phyloP scores from a whole-genome alignment of 352 stramenopile genomes.

The Phytophthora foliorum region DNA sequence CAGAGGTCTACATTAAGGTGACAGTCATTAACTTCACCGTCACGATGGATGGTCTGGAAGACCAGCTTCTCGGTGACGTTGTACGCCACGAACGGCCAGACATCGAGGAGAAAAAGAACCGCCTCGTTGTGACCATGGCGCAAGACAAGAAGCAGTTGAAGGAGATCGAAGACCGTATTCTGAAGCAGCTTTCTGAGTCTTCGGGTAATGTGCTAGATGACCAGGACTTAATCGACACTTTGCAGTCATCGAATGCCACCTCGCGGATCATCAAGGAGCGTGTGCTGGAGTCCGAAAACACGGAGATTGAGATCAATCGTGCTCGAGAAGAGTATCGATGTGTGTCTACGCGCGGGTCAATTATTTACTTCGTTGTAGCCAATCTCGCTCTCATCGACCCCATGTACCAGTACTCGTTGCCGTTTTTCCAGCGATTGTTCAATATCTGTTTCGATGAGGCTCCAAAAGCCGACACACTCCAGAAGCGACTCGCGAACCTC shows the following conservation, averaged over 20 bases:
- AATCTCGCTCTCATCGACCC: slow-evolving; percentile 93
- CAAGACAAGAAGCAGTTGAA: slow-evolving; percentile 94
- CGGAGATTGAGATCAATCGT: slow-evolving; percentile 92
- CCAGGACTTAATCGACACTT: slow-evolving; percentile 89
- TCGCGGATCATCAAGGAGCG: slow-evolving; percentile 91
- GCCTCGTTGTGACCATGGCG: slow-evolving; percentile 94
- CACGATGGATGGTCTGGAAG: slow-evolving; percentile 94
- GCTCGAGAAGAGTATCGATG: slow-evolving; percentile 92
- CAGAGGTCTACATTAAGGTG: slow-evolving; percentile 97
- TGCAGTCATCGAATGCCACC: slow-evolving; percentile 89
- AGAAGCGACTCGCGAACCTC: slow-evolving; percentile 79
- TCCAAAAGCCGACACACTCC: slow-evolving; percentile 61
- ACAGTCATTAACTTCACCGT: slow-evolving; percentile 98
- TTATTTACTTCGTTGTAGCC: slow-evolving; percentile 97
- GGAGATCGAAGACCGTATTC: slow-evolving; percentile 94
- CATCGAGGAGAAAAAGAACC: slow-evolving; percentile 95
- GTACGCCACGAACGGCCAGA: slow-evolving; percentile 93
- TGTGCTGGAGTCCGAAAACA: slow-evolving; percentile 92
- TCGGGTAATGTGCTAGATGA: slow-evolving; percentile 95
- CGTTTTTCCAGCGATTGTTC: slow-evolving; percentile 94
- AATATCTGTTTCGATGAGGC: slow-evolving; percentile 92
- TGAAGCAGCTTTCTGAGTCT: slow-evolving; percentile 93
- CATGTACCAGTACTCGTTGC: slow-evolving; percentile 97
- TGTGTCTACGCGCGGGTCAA: slow-evolving; percentile 91
- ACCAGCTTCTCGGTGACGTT: slow-evolving; percentile 94